Evolutionary conservation across 257 asterid genomes (phyloP), one percentile per base, ranked within the genome.

Genomic region (Nicotiana tabacum): DNA sequence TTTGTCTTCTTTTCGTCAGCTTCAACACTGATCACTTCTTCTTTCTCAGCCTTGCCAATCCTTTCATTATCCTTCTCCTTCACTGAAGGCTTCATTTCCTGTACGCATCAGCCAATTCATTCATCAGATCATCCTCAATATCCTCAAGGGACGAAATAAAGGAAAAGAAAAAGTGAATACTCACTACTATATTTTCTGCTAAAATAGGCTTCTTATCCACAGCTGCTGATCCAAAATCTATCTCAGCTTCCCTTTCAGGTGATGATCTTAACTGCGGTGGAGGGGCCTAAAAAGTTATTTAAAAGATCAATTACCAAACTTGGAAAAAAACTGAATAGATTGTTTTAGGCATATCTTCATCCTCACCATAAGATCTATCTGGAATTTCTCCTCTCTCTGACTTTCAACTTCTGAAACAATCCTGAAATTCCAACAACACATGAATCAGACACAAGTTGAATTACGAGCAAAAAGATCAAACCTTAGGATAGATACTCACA

Each of bases 321-420:
- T 43, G 48, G 48, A 1, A 43, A 43, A 43, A 43, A 43, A 57
- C 15, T 57, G 35, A 27, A 83, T 7, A 60, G 58, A n/a, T n/a
- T 13, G 6, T 9, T 35, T 12, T 32, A 56, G 32, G 39, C 33
- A 37, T 2, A 21, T 66, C 58, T 72, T 57, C 17, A 55, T 43
- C 60, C 93, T 84, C 91, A 96, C 99, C 99, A 94, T 95, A 84
- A 94, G 98, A 93, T 96, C 98, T 89, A 96, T 94, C 86, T 92
- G 93, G 66, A 93, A 93, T 89, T 94, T 96, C 39, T 91, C 97
- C 77, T 90, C 94, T 88, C 88, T 90, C 57, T 78, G 89, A 37
- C 46, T 87, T 81, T 88, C 93, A 83, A 78, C 84, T 82, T 66
- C 95, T 57, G 88, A 29, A 37, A 53, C 85, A 33, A 72, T n/a